Conservation (phyloP, 208 protist species). For the Trypanosoma grayi region DNA sequence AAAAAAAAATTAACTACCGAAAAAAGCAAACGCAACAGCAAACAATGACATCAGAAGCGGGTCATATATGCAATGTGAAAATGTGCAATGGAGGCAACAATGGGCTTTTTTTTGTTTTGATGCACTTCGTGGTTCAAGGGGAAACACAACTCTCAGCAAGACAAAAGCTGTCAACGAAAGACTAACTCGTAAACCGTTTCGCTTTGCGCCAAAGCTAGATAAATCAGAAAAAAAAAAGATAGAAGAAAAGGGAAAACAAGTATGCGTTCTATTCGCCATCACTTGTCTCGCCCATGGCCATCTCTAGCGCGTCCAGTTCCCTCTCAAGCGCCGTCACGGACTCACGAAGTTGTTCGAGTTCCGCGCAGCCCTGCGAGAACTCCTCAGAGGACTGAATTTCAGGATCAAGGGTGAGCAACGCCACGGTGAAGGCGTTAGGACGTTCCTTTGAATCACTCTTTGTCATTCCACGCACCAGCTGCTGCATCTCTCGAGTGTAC, state of each 20-base stretch:
- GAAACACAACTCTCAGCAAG: too few species aligned
- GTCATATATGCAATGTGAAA: background rate
- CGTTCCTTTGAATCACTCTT: conserved; percentile 28
- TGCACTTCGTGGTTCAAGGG: too few species aligned
- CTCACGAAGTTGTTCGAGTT: conserved; percentile 3
- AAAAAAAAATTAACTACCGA: too few species aligned
- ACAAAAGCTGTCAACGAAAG: too few species aligned
- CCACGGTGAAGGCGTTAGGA: conserved; percentile 45
- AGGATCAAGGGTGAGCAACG: conserved; percentile 21
- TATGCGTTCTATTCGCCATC: background rate
- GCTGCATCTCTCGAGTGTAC: conserved; percentile 33
- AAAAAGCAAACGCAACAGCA: background rate
- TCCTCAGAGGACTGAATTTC: conserved; percentile 8
- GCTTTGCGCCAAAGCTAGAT: background rate
- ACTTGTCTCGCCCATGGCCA: background rate
- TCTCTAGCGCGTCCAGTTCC: conserved; percentile 4
- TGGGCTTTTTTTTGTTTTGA: conserved; percentile 1
- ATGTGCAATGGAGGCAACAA: conserved; percentile 1
- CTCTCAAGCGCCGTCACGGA: conserved; percentile 8
- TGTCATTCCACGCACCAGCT: conserved; percentile 42
- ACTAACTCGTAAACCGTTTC: too few species aligned
- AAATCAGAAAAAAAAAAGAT: background rate
- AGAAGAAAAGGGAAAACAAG: background rate
- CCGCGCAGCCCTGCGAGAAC: background rate
- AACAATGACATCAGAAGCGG: too few species aligned